A percentile compares a stretch with the other conserved stretches of the same genome.
Conservation (phyloP, 768 basidiomycete species). For the Mycena polygramma region DNA sequence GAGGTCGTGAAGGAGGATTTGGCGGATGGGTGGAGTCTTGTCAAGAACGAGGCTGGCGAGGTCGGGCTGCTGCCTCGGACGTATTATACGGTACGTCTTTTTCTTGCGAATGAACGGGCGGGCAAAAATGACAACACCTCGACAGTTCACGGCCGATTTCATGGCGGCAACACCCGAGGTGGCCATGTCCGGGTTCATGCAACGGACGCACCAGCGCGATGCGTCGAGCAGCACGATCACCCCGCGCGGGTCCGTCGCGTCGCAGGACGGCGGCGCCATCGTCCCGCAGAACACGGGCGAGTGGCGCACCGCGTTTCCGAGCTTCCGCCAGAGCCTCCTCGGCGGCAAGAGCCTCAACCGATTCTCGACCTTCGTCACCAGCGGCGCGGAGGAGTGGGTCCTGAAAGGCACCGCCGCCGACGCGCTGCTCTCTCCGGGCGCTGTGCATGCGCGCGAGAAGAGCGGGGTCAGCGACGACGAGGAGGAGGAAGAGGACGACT, state of each 20-base stretch:
- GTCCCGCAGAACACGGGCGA: slow-evolving; percentile 80
- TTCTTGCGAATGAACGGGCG: no score
- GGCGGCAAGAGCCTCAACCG: slow-evolving; percentile 85
- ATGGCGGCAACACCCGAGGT: slow-evolving; percentile 60
- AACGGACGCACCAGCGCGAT: slow-evolving; percentile 47
- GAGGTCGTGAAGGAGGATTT: slow-evolving; percentile 79
- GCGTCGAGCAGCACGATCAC: slow-evolving; percentile 63
- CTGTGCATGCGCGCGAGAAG: slow-evolving; percentile 33
- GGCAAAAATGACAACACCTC: neutral
- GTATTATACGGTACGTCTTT: slow-evolving; percentile 76
- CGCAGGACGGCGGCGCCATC: slow-evolving; percentile 49
- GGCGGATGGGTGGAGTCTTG: slow-evolving; percentile 87
- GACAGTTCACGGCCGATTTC: slow-evolving; percentile 78
- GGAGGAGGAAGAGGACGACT: slow-evolving; percentile 39
- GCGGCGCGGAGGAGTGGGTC: slow-evolving; percentile 87
- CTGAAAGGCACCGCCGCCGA: slow-evolving; percentile 71
- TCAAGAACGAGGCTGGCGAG: slow-evolving; percentile 67
- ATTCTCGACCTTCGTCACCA: slow-evolving; percentile 90
- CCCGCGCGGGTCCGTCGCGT: slow-evolving; percentile 60
- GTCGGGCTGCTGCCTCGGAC: slow-evolving; percentile 77
- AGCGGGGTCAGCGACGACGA: slow-evolving; percentile 29
- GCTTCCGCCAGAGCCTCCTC: slow-evolving; percentile 77
- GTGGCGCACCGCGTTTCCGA: slow-evolving; percentile 70
- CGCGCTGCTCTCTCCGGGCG: slow-evolving; percentile 35
- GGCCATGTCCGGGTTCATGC: slow-evolving; percentile 47